Percentiles rank a stretch among this genome's conserved stretches.
phyloP scores from a whole-genome alignment of 2,329 filamentous ascomycete species.

The Hyphodiscus sp. region DNA sequence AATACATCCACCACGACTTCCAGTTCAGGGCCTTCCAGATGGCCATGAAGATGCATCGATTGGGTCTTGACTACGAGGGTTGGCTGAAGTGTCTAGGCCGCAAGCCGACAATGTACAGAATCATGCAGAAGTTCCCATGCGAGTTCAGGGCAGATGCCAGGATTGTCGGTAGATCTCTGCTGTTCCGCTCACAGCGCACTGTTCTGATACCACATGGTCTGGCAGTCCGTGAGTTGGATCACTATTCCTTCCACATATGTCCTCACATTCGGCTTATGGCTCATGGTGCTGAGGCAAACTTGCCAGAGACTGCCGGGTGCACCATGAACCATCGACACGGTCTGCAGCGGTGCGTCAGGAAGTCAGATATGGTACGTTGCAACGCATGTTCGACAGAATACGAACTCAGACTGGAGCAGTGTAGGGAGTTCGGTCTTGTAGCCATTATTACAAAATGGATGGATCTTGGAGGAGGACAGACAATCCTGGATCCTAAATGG shows the following conservation, averaged over 20 bases:
- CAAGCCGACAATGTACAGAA: slow-evolving; percentile 1
- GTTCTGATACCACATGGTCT: slow-evolving; percentile 9
- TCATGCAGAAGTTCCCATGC: slow-evolving; percentile 5
- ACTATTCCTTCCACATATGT: not conserved
- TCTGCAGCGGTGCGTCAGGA: no score
- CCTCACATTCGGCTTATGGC: no score
- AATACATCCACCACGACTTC: slow-evolving; percentile 7
- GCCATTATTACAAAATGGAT: slow-evolving; percentile 11
- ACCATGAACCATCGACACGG: no score
- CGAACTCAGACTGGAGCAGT: no score
- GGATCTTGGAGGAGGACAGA: slow-evolving; percentile 14
- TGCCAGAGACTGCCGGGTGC: no score
- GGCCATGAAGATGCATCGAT: slow-evolving; percentile 11
- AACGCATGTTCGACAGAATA: no score
- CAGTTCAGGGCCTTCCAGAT: slow-evolving; percentile 7
- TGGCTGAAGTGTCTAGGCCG: slow-evolving; percentile 4
- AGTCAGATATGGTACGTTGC: no score
- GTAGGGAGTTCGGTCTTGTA: no score
- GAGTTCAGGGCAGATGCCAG: slow-evolving; percentile 3
- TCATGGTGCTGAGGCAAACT: no score
- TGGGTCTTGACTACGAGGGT: slow-evolving; percentile 6
- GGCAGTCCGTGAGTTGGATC: not conserved
- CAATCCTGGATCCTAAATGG: slow-evolving; percentile 12
- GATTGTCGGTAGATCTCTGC: slow-evolving; percentile 9
- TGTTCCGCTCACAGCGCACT: slow-evolving; percentile 5